Evolutionary conservation across 176 grass and related monocot genomes (phyloP).

Genomic region (Saccharum spontaneum): DNA sequence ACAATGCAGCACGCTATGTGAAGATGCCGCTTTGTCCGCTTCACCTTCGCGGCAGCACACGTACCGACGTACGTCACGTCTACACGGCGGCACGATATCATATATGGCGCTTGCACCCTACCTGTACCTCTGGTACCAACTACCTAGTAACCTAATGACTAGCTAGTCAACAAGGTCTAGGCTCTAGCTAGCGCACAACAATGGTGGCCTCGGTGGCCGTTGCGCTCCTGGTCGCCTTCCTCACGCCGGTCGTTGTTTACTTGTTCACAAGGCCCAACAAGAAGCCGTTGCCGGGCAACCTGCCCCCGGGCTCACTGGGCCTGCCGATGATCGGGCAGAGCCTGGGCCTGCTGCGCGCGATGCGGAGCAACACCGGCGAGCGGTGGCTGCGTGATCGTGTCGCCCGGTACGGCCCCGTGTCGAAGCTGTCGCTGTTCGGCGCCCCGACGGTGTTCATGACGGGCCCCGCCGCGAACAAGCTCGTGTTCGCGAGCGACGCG

Average conservation of each 20-base stretch:
- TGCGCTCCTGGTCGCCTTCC: background rate
- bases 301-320: slow-evolving; percentile 51
- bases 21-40: too few relatives aligned
- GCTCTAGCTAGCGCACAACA: too few relatives aligned
- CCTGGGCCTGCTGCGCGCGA: slow-evolving; percentile 50
- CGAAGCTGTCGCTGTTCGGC: slow-evolving; percentile 59
- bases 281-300: slow-evolving; percentile 26
- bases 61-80: too few relatives aligned
- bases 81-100: too few relatives aligned
- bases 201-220: background rate
- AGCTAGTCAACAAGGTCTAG: background rate
- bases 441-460: slow-evolving; percentile 35
- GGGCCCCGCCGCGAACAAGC: slow-evolving; percentile 41
- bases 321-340: slow-evolving; percentile 56
- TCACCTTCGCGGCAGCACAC: too few relatives aligned
- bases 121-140: background rate
- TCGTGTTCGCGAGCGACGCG: slow-evolving; percentile 30
- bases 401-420: slow-evolving; percentile 46
- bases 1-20: too few relatives aligned
- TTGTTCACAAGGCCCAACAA: background rate
- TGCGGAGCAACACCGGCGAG: slow-evolving; percentile 43
- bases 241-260: background rate
- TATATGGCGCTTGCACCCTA: too few relatives aligned
- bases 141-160: background rate
- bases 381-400: slow-evolving; percentile 32